Evolutionary conservation across 2,329 filamentous ascomycete genomes (phyloP), one percentile per base, ranked within the genome.

Genomic region (Malbranchea zuffiana): DNA sequence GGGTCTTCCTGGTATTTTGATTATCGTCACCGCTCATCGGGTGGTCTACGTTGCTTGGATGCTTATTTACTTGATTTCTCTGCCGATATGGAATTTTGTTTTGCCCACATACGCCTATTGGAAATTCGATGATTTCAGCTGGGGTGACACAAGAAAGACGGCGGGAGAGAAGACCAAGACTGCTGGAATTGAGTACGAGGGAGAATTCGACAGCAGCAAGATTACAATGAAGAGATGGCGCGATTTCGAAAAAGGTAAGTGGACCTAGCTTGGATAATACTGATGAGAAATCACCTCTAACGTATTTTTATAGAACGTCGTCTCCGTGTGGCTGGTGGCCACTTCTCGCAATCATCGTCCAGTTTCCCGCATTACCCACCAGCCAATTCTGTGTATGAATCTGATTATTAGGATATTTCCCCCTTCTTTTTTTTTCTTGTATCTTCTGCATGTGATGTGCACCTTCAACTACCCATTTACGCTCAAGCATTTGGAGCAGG

Each of bases 121-220:
- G 90, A 96, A 98, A 66, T 98, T 98, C 58, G 90, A 98, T 59
- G 90, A 98, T 67, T 98, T 98, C 69, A 93, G 83, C 40, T 98
- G 90, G 90, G 90, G 90, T 53, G 92, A 98, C 46, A 98, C 90
- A 38, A 78, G 90, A 44, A 93, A 96, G 74, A 94, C 88, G 26
- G 83, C 80, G 0, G 87, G 87, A 18, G 88, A 94, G 55, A 84
- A 82, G 66, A 80, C 75, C 10, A 87, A 88, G 68, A 90, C 88
- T 65, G 82, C 74, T 2, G 83, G 84, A 20, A 78, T 86, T 10
- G 87, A 88, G 53, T 80, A 80, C 45, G 85, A 95, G 61, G 90
- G 90, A 46, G 90, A 96, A 61, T 98, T 98, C 53, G 92, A 98
- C 62, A 92, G 82, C 60, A 92, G 81, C 62, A 93, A 95, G 74